A percentile compares a stretch with the other conserved stretches of the same genome.
phyloP scores from a whole-genome alignment of 768 basidiomycete species.

The Dentipellis fragilis region DNA sequence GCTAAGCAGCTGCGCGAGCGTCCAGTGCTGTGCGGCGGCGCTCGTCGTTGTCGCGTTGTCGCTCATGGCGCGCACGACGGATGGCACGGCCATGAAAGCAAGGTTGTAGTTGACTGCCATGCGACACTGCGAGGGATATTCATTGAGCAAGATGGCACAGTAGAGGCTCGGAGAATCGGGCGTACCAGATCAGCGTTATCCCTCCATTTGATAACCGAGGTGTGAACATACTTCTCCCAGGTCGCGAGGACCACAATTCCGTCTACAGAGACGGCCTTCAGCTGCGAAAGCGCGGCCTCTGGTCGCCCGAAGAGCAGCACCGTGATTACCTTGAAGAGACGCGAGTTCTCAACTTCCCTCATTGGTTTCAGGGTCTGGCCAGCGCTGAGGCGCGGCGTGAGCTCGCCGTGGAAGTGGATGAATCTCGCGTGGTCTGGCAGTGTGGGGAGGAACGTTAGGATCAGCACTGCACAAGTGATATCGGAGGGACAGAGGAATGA shows the following conservation, averaged over 20 bases:
- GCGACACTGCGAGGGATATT: background rate
- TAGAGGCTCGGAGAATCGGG: background rate
- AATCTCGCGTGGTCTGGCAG: background rate
- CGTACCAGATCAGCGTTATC: background rate
- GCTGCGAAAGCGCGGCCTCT: background rate
- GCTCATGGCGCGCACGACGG: background rate
- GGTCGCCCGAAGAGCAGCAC: background rate
- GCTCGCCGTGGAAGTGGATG: background rate
- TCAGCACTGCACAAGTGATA: too few species aligned
- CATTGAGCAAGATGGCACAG: background rate
- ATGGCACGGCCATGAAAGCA: background rate
- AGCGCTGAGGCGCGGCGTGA: background rate
- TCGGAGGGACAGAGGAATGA: too few species aligned
- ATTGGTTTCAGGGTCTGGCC: background rate
- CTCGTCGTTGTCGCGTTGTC: background rate
- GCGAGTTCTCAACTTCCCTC: background rate
- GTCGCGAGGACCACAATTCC: background rate
- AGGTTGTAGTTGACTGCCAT: background rate
- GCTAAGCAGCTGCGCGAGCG: background rate
- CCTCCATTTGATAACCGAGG: background rate
- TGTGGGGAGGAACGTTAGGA: background rate
- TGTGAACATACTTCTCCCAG: background rate
- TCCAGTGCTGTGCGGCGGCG: background rate
- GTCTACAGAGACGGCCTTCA: background rate
- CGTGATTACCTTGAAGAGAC: background rate